Evolutionary conservation across 495 filamentous ascomycete genomes (phyloP).

Genomic region (Halenospora varia): DNA sequence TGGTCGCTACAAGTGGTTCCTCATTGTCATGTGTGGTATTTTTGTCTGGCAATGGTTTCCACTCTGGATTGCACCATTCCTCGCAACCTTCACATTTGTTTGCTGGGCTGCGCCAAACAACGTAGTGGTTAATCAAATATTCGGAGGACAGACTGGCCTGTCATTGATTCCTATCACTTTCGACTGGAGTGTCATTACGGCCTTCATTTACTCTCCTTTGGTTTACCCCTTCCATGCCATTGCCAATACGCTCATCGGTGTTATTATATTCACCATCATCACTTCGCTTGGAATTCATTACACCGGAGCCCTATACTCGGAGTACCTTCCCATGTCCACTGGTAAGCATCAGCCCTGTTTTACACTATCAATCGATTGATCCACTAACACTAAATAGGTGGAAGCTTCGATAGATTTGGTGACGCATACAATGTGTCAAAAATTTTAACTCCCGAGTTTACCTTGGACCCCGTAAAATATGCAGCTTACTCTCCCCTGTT

Average conservation of each 20-base stretch:
- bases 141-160: slow-evolving; percentile 60
- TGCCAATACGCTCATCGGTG: slow-evolving; percentile 9
- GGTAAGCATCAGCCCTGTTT: too few species aligned
- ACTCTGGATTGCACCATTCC: slow-evolving; percentile 56
- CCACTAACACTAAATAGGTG: too few species aligned
- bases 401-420: slow-evolving; percentile 22
- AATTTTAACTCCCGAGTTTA: slow-evolving; percentile 45
- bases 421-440: slow-evolving; percentile 47
- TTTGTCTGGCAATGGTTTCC: slow-evolving; percentile 55
- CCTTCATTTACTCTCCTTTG: slow-evolving; percentile 40
- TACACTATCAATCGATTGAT: too few species aligned
- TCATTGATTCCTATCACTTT: slow-evolving; percentile 46
- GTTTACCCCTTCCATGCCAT: slow-evolving; percentile 26
- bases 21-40: slow-evolving; percentile 52
- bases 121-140: slow-evolving; percentile 64
- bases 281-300: slow-evolving; percentile 33
- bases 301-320: slow-evolving; percentile 36
- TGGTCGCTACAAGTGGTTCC: slow-evolving; percentile 61
- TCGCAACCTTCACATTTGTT: slow-evolving; percentile 53
- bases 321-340: slow-evolving; percentile 38
- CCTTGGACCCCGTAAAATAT: slow-evolving; percentile 49
- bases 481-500: slow-evolving; percentile 58
- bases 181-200: slow-evolving; percentile 36
- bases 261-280: slow-evolving; percentile 32
- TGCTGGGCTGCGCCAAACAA: slow-evolving; percentile 59